A percentile compares a stretch with the other conserved stretches of the same genome.
Evolutionary conservation across 2,329 filamentous ascomycete species (phyloP).

Genomic region (Pyrenochaeta sp.): DNA sequence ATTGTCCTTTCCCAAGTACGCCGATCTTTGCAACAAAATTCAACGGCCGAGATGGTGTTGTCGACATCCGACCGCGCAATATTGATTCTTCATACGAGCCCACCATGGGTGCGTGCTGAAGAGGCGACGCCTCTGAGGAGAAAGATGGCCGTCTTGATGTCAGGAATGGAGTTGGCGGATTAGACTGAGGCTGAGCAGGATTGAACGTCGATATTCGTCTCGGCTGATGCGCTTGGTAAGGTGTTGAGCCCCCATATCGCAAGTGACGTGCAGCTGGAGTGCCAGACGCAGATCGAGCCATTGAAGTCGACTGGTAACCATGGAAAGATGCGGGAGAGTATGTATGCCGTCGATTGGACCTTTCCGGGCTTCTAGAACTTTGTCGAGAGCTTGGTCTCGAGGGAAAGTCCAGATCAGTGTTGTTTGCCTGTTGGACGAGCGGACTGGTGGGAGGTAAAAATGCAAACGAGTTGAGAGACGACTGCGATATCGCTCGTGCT

Average conservation of each 20-base stretch:
- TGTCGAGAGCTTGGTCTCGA: constrained; percentile 51
- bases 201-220: constrained; percentile 74
- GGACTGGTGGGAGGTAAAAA: constrained; percentile 92
- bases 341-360: constrained; percentile 72
- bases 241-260: constrained; percentile 67
- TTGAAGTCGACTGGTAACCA: constrained; percentile 55
- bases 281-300: constrained; percentile 39
- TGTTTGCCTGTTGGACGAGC: constrained; percentile 86
- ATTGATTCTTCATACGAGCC: constrained; percentile 99
- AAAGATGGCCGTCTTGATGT: constrained; percentile 73
- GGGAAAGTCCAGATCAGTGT: constrained; percentile 75
- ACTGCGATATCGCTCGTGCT: constrained; percentile 59
- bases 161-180: constrained; percentile 56
- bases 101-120: constrained; percentile 94
- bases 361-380: constrained; percentile 55
- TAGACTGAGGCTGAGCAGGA: constrained; percentile 47
- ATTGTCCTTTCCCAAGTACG: constrained; percentile 87
- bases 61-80: constrained; percentile 93
- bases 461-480: constrained; percentile 79
- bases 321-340: constrained; percentile 70
- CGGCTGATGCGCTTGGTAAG: constrained; percentile 81
- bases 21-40: constrained; percentile 96
- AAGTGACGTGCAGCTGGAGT: constrained; percentile 48
- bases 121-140: constrained; percentile 75
- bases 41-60: constrained; percentile 88